Conservation (phyloP, 192 early-diverging fungal genomes). For the Entrophospora sp. region DNA sequence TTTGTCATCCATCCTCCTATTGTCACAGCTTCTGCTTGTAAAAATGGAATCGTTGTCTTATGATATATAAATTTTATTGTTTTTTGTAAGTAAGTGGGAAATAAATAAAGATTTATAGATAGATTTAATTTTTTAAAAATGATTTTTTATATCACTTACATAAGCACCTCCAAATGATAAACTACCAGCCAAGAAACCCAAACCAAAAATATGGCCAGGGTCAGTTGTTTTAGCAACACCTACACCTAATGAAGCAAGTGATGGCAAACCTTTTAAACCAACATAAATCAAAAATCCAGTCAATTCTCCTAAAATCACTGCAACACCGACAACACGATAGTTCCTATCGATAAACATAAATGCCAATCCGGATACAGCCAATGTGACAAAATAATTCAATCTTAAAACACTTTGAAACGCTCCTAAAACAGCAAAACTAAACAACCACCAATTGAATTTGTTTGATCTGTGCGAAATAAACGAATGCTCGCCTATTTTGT, state of each 20-base stretch:
- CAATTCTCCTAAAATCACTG: constrained; percentile 25
- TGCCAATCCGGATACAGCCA: constrained; percentile 35
- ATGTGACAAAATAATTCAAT: constrained; percentile 45
- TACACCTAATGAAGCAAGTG: constrained; percentile 28
- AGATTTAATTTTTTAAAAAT: neutral
- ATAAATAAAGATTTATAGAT: neutral
- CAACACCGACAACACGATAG: constrained; percentile 20
- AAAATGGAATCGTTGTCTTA: constrained; percentile 42
- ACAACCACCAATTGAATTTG: constrained; percentile 28
- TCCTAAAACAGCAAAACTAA: constrained; percentile 19
- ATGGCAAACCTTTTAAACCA: constrained; percentile 38
- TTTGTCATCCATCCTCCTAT: constrained; percentile 42
- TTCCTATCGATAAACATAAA: constrained; percentile 24
- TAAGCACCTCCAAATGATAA: constrained; percentile 49
- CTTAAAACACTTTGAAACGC: constrained; percentile 37
- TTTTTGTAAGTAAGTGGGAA: too few species aligned
- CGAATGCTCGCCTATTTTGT: constrained; percentile 38
- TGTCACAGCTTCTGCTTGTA: constrained; percentile 43
- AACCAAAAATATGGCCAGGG: constrained; percentile 32
- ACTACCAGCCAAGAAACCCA: constrained; percentile 40
- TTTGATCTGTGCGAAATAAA: constrained; percentile 37
- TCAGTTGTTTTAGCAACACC: constrained; percentile 31
- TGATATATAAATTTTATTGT: neutral
- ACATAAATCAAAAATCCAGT: constrained; percentile 31
- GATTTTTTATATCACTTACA: neutral